Base-by-base conservation (phyloP, 2,329 filamentous ascomycete genomes). In the Colletotrichum aenigma region DNA sequence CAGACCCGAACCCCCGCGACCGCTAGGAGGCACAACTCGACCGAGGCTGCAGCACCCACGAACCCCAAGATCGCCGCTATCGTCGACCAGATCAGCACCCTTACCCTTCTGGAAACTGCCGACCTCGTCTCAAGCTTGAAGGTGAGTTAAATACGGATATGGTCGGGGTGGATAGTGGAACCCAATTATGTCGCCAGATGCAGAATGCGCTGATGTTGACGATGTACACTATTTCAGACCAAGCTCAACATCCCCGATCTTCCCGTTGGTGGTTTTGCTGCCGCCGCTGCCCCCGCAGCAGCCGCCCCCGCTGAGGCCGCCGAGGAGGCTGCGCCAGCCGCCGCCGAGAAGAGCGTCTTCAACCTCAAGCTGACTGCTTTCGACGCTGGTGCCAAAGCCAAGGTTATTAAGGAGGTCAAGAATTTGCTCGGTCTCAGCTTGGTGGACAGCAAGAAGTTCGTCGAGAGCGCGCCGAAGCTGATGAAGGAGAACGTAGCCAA, bases 331-430 rank as follows among this genome's bases (percentile, higher is more conserved):
- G 96, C 96, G 43, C 95, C 95, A 4, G 94, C 94, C 52, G 93
- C 96, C 80, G 95, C 97, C 86, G 98, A 98, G 92, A 98, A 93
- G 93, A 96, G 96, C 6, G 91, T 99, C 77, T 99, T 99, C 91
- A 98, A 94, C 85, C 87, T 99, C 79, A 98, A 98, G 89, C 93
- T 99, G 78, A 91, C 95, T 86, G 94, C 94, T 43, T 97, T 98
- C 85, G 97, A 99, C 69, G 90, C 96, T 32, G 90, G 88, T 66
- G 89, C 96, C 79, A 99, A 99, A 91, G 96, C 97, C 82, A 99
- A 99, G 94, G 90, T 99, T 82, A 99, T 99, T 91, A 99, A 99
- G 92, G 97, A 99, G 90, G 91, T 99, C 89, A 99, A 99, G 93
- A 93, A 92, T 83, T 91, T 99, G 92, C 89, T 99, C 76, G 97